Conservation (phyloP, 441 rosid species). For the Biscutella laevigata region DNA sequence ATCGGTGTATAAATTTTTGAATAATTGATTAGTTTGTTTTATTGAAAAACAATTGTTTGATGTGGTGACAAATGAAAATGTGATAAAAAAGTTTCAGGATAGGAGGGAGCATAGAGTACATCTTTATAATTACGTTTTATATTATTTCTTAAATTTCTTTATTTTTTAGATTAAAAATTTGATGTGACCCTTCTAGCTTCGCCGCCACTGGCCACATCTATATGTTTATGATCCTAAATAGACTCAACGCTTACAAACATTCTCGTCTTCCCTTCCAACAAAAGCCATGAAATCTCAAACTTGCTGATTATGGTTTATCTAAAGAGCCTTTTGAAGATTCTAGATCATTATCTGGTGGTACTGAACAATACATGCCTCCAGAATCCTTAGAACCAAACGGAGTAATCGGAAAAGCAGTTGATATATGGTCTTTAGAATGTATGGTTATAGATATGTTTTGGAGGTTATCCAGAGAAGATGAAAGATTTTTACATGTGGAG, state of each 20-base stretch:
- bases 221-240: too few relatives aligned
- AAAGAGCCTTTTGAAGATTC: not conserved
- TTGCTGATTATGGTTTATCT: constrained; percentile 6
- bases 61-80: not conserved
- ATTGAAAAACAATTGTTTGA: not conserved
- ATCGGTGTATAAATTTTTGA: too few relatives aligned
- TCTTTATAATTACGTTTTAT: too few relatives aligned
- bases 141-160: too few relatives aligned
- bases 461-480: too few relatives aligned
- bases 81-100: not conserved
- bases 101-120: too few relatives aligned
- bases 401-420: not conserved
- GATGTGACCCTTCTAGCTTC: too few relatives aligned
- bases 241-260: too few relatives aligned
- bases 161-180: too few relatives aligned
- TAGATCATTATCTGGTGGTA: not conserved
- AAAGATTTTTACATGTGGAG: too few relatives aligned
- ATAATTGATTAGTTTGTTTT: not conserved
- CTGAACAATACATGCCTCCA: constrained; percentile 5
- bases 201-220: too few relatives aligned
- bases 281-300: constrained; percentile 12
- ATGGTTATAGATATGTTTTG: too few relatives aligned
- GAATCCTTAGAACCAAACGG: not conserved
- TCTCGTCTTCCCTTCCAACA: not conserved
- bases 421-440: constrained; percentile 15